Conservation (phyloP, 768 basidiomycete species). For the Boletus sensibilis region DNA sequence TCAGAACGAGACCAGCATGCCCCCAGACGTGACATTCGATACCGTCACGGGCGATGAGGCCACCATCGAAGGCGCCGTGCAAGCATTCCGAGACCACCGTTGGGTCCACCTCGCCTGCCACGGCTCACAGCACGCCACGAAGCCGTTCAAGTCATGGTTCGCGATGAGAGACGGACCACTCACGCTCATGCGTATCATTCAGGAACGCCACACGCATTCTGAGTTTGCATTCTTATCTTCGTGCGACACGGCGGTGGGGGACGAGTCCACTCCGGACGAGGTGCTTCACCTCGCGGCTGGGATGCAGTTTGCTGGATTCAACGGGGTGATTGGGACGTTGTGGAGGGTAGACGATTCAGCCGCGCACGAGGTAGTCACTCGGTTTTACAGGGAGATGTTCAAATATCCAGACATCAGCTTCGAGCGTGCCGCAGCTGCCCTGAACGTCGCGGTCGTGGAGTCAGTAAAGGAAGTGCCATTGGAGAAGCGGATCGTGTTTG, state of each 20-base stretch:
- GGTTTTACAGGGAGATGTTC: background rate
- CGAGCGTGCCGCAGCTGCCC: background rate
- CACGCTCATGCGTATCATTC: background rate
- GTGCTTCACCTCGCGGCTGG: no score
- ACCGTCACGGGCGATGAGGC: no score
- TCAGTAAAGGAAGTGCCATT: background rate
- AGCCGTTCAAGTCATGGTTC: no score
- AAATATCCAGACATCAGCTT: background rate
- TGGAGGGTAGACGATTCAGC: background rate
- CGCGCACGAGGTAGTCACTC: background rate
- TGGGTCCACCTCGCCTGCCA: no score
- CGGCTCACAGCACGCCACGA: no score
- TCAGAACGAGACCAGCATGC: no score
- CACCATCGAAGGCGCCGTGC: no score
- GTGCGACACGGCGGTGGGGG: background rate
- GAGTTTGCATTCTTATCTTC: background rate
- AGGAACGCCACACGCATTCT: background rate
- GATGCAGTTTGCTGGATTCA: background rate
- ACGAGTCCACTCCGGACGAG: background rate
- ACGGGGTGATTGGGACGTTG: background rate
- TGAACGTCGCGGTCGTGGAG: background rate
- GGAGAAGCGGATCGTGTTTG: background rate
- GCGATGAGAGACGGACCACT: no score
- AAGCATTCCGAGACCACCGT: no score
- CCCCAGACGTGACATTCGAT: no score